phyloP scores from a whole-genome alignment of 2,329 filamentous ascomycete species.

The Fusarium irregulare region DNA sequence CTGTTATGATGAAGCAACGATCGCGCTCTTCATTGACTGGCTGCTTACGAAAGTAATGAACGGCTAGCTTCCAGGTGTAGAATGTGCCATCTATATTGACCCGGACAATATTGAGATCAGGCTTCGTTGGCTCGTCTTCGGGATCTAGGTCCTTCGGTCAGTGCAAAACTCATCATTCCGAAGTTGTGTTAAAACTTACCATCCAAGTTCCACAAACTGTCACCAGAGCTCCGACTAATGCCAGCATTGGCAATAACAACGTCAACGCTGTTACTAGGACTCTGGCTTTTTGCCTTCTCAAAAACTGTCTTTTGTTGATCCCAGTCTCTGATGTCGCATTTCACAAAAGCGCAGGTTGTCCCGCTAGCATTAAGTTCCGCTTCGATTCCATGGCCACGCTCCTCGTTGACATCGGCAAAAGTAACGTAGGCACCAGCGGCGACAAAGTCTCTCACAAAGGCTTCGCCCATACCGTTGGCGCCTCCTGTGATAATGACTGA shows the following conservation, averaged over 20 bases:
- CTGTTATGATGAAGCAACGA: slow-evolving; percentile 61
- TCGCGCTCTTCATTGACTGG: slow-evolving; percentile 54
- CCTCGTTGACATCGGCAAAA: slow-evolving; percentile 53
- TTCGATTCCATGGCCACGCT: slow-evolving; percentile 49
- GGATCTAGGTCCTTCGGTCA: slow-evolving; percentile 12
- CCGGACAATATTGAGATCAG: slow-evolving; percentile 55
- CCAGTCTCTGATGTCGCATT: slow-evolving; percentile 58
- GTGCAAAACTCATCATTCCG: not conserved
- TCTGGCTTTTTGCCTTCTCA: slow-evolving; percentile 51
- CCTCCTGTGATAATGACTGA: slow-evolving; percentile 62
- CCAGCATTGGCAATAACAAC: slow-evolving; percentile 62
- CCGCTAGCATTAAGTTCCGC: slow-evolving; percentile 47
- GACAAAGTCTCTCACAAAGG: slow-evolving; percentile 50
- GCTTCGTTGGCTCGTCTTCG: slow-evolving; percentile 48
- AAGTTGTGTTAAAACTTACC: slow-evolving; percentile 35
- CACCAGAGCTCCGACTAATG: slow-evolving; percentile 51
- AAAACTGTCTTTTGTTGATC: slow-evolving; percentile 57
- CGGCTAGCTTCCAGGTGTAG: slow-evolving; percentile 60
- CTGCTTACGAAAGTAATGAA: slow-evolving; percentile 59
- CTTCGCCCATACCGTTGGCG: slow-evolving; percentile 56
- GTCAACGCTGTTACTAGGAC: slow-evolving; percentile 55
- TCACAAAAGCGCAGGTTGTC: slow-evolving; percentile 48
- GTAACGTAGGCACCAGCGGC: slow-evolving; percentile 55
- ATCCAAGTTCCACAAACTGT: slow-evolving; percentile 54
- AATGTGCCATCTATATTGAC: slow-evolving; percentile 56